These are phyloP conservation scores for Talaromyces sp. DNA, from an alignment of 2,329 filamentous ascomycete species.

Conservation along the genomic window DNA sequence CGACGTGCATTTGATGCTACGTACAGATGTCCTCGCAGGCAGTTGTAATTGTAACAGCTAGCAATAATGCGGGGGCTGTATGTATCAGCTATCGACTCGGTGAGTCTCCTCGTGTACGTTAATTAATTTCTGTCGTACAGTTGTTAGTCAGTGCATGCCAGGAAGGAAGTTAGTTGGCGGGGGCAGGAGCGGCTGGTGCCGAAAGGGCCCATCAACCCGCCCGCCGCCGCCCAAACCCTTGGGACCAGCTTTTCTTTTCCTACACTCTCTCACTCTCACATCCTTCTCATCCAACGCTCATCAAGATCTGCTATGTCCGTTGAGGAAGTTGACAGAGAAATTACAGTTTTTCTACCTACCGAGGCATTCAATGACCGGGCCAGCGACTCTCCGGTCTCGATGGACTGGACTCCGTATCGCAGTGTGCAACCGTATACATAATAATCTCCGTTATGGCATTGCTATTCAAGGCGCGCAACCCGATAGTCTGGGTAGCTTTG, in stretches of 20 bases:
- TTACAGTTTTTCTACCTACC: too few relatives aligned
- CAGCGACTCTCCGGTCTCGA: too few relatives aligned
- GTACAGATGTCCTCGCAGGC: too few relatives aligned
- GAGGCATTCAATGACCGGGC: too few relatives aligned
- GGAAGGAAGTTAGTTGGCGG: neutral
- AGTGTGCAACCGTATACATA: neutral
- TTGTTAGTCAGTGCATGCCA: neutral
- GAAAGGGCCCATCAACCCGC: conserved; percentile 6
- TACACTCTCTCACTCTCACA: neutral
- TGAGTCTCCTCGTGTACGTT: neutral
- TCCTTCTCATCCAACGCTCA: neutral
- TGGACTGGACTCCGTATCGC: too few relatives aligned
- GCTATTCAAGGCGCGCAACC: conserved; percentile 7
- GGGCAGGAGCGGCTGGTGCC: conserved; percentile 3
- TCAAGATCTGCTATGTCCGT: neutral
- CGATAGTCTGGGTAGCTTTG: conserved; percentile 13
- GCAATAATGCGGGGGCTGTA: neutral
- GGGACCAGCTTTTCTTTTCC: conserved; percentile 1
- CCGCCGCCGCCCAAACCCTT: conserved; percentile 15
- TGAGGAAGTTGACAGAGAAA: too few relatives aligned
- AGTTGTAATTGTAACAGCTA: too few relatives aligned
- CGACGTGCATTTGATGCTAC: too few relatives aligned
- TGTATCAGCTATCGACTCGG: neutral
- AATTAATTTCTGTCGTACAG: too few relatives aligned
- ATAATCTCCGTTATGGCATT: neutral